phyloP scores from a whole-genome alignment of 1,139 yeast genomes.

The Pichia sp. region DNA sequence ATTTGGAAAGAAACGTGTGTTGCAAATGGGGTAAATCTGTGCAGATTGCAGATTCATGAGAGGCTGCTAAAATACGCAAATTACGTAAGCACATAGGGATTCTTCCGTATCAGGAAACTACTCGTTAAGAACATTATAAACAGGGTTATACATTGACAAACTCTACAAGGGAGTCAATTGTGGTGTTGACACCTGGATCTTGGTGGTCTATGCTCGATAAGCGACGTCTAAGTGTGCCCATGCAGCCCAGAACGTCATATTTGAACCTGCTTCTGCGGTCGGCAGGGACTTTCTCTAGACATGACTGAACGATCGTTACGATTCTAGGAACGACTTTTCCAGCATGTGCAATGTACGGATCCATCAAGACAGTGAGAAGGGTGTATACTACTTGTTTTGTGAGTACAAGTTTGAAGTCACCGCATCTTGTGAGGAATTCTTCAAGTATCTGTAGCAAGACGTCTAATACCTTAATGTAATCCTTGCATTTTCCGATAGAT shows the following conservation, averaged over 20 bases:
- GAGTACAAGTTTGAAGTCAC: conserved; percentile 21
- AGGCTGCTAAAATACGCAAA: no score
- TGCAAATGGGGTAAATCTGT: no score
- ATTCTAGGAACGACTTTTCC: conserved; percentile 4
- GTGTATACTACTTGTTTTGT: conserved; percentile 23
- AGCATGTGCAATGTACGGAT: conserved; percentile 27
- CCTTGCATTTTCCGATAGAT: conserved; percentile 25
- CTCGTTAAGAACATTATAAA: no score
- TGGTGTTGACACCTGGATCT: neutral
- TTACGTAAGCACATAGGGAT: no score
- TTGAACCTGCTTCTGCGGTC: conserved; percentile 1
- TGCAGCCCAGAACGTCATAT: conserved; percentile 15
- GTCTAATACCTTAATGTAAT: conserved; percentile 20
- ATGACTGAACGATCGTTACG: conserved; percentile 1
- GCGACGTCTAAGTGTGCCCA: conserved; percentile 14
- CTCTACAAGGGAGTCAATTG: conserved; percentile 1
- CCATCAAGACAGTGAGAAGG: conserved; percentile 24
- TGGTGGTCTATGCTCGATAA: neutral
- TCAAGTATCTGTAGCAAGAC: conserved; percentile 16
- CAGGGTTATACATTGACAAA: conserved; percentile 3
- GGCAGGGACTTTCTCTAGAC: neutral
- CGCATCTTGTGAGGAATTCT: conserved; percentile 18
- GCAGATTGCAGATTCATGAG: no score
- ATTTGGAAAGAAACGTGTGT: no score
- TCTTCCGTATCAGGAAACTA: no score